Percentiles rank a stretch among this genome's conserved stretches.
Evolutionary conservation across 495 filamentous ascomycete genomes (phyloP).

Genomic region (Aspergillus coremiiformis): DNA sequence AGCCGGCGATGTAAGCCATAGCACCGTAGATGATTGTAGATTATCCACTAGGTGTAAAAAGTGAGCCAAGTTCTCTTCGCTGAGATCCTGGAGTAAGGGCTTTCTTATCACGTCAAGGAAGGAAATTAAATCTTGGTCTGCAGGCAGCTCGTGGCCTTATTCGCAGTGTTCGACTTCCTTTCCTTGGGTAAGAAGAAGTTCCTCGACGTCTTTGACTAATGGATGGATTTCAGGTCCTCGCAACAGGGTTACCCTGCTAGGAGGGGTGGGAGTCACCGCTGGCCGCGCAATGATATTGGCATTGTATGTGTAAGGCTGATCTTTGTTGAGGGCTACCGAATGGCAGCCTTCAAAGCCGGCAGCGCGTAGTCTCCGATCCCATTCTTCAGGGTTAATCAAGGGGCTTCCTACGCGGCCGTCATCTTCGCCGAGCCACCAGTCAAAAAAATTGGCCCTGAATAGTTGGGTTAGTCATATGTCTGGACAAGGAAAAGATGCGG

Average conservation of each 20-base stretch:
- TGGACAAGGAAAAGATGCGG: no score
- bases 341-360: constrained; percentile 27
- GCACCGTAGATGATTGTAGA: not conserved
- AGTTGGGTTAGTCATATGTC: no score
- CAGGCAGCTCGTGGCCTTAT: constrained; percentile 15
- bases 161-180: constrained; percentile 16
- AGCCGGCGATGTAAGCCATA: constrained; percentile 35
- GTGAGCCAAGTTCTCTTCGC: constrained; percentile 6
- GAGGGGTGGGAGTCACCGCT: no score
- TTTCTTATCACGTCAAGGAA: constrained; percentile 21
- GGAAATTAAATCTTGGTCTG: constrained; percentile 27
- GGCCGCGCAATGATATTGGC: constrained; percentile 25
- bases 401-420: constrained; percentile 23
- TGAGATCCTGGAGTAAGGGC: constrained; percentile 29
- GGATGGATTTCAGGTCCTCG: no score
- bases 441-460: no score
- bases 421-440: constrained; percentile 28
- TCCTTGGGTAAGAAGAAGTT: not conserved
- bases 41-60: constrained; percentile 15
- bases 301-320: constrained; percentile 23
- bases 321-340: constrained; percentile 23
- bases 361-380: constrained; percentile 19
- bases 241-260: no score
- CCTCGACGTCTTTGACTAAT: not conserved
- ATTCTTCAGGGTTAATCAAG: constrained; percentile 18